phyloP scores from a whole-genome alignment of 2,329 filamentous ascomycete genomes.

The Fusarium nematophilum region DNA sequence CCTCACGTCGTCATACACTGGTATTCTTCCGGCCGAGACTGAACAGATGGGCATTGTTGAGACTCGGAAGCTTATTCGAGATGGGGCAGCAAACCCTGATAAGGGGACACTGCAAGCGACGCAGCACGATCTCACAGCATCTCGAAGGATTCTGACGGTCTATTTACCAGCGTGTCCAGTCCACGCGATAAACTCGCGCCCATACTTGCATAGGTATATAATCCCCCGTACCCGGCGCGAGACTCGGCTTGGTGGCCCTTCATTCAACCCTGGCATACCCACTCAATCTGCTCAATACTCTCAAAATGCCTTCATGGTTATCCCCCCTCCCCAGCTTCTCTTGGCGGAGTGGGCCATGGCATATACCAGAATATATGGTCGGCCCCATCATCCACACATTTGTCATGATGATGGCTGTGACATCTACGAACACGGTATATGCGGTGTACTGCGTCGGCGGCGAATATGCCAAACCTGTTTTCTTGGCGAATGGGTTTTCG shows the following conservation, averaged over 20 bases:
- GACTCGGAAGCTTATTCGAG: too few relatives aligned
- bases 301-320: neutral
- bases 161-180: too few relatives aligned
- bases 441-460: constrained; percentile 13
- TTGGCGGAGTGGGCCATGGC: constrained; percentile 6
- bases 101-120: too few relatives aligned
- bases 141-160: too few relatives aligned
- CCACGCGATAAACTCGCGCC: too few relatives aligned
- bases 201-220: too few relatives aligned
- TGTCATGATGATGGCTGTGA: constrained; percentile 18
- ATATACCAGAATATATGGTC: constrained; percentile 17
- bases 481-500: constrained; percentile 6
- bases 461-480: neutral
- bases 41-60: too few relatives aligned
- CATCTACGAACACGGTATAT: constrained; percentile 20
- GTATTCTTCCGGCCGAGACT: neutral
- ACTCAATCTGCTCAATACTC: neutral
- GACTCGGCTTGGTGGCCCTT: neutral
- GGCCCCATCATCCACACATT: constrained; percentile 3
- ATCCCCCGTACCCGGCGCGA: too few relatives aligned
- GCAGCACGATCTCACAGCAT: too few relatives aligned
- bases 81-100: too few relatives aligned
- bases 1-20: too few relatives aligned
- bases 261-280: neutral
- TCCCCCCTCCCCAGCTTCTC: neutral